Evolutionary conservation across 257 asterid genomes (phyloP).

Genomic region (Thymus quinquecostatus): DNA sequence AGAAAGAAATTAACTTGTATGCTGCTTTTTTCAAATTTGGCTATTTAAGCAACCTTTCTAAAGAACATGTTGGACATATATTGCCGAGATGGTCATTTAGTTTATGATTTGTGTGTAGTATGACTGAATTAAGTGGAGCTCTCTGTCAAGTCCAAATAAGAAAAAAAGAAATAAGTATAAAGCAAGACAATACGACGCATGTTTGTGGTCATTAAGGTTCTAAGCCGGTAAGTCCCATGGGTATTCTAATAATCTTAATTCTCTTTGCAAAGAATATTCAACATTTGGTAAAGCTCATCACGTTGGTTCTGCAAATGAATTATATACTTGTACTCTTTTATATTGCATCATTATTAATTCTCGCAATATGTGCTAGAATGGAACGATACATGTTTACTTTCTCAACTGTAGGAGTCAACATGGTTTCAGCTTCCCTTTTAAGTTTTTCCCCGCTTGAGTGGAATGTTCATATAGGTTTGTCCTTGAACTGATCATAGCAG

Average conservation of each 20-base stretch:
- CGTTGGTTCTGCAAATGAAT: background rate
- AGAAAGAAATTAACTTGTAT: background rate
- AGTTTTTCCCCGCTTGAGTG: constrained; percentile 1
- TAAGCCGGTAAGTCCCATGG: background rate
- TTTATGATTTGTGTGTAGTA: background rate
- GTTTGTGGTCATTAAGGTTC: background rate
- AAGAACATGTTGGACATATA: constrained; percentile 16
- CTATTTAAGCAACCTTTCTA: background rate
- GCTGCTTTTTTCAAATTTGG: constrained; percentile 1
- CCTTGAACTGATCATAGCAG: constrained; percentile 61
- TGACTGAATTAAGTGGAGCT: background rate
- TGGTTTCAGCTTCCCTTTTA: no score
- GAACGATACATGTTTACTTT: background rate
- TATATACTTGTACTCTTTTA: background rate
- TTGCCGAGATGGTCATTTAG: background rate
- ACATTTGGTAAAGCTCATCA: background rate
- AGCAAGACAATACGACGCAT: background rate
- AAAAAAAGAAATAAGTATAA: background rate
- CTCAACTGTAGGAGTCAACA: background rate
- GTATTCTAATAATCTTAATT: background rate
- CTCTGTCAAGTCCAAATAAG: background rate
- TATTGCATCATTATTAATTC: background rate
- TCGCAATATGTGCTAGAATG: background rate
- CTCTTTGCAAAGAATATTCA: background rate
- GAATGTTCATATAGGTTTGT: constrained; percentile 35